Base-by-base conservation (phyloP, 192 early-diverging fungal genomes). In the Backusella macrospora region DNA sequence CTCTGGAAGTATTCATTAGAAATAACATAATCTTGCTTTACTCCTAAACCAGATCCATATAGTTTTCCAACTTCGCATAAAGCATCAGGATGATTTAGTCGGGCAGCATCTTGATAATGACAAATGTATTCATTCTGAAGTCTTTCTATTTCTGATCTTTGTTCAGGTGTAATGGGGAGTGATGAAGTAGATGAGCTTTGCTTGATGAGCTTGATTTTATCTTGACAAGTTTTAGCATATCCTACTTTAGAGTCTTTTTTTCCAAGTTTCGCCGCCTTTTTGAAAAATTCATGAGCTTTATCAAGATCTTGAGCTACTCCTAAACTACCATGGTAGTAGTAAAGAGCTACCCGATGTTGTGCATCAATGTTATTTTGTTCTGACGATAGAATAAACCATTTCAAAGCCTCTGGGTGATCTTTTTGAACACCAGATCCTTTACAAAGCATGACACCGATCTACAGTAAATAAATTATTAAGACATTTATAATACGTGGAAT, bases 391-490 rank as follows among this genome's bases (percentile, higher is more conserved):
- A 66, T 62, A 39, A 80, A 82, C 82, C 78, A 86, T 40, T 78
- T 69, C 47, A 82, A 78, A 29, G 84, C 84, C n/a, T 73, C 72
- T 14, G 37, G 37, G 15, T 70, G 74, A 52, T 81, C 72, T 23
- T 49, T 34, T n/a, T 59, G 12, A 21, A 78, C 77, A 29, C 80
- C 83, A 37, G 64, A 39, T 9, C 83, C 83, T 72, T 79, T 74
- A 16, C 71, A 80, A 48, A 81, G 67, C 82, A 83, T 83, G 18
- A 72, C 70, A 7, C 73, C 80, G 34, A 80, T 62, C 79, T 80
- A 73, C 13, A 37, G 59, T 67, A 34, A 48, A 59, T 29, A 23
- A 40, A 12, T 49, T 45, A 18, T 64, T 39, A 45, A 39, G 15
- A 64, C 15, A 45, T 14, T 46, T 40, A 3, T 8, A n/a, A 44